These are phyloP conservation scores for Aspergillus sp. DNA, from an alignment of 2,329 filamentous ascomycete species.

Conservation along the genomic window DNA sequence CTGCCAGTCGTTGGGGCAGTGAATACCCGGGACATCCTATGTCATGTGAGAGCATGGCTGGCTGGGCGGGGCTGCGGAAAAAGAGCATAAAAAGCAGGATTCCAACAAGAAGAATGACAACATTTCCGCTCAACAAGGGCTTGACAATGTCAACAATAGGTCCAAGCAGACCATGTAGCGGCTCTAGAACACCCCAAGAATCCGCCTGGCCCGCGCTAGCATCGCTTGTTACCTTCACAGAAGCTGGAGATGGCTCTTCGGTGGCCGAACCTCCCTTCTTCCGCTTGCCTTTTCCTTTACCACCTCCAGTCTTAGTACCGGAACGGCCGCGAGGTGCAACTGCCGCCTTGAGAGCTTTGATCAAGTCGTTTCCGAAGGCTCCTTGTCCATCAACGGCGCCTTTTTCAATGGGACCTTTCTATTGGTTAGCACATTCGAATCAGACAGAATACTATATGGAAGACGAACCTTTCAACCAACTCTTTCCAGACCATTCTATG, in stretches of 20 bases:
- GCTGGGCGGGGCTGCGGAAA: conserved; percentile 49
- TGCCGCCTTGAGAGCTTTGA: conserved; percentile 67
- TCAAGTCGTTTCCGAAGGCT: conserved; percentile 75
- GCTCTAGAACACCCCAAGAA: conserved; percentile 78
- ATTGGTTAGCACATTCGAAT: too few relatives aligned
- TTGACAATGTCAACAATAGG: conserved; percentile 66
- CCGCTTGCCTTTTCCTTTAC: conserved; percentile 54
- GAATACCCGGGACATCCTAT: conserved; percentile 36
- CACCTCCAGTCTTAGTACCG: conserved; percentile 40
- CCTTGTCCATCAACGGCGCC: conserved; percentile 86
- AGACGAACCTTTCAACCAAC: conserved; percentile 80
- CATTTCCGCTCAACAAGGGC: conserved; percentile 69
- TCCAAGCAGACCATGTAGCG: conserved; percentile 63
- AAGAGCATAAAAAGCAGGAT: conserved; percentile 70
- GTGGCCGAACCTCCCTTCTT: conserved; percentile 51
- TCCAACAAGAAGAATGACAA: conserved; percentile 70
- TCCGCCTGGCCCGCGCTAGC: conserved; percentile 38
- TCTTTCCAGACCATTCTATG: conserved; percentile 96
- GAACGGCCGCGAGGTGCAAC: conserved; percentile 62
- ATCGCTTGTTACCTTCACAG: conserved; percentile 41
- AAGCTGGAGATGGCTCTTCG: conserved; percentile 36
- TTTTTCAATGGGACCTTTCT: conserved; percentile 84
- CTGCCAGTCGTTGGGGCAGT: conserved; percentile 64
- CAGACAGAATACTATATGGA: too few relatives aligned
- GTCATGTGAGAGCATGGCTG: conserved; percentile 31